Conservation (phyloP, 1,284 basidiomycete species). For the Leccinum solheimii region DNA sequence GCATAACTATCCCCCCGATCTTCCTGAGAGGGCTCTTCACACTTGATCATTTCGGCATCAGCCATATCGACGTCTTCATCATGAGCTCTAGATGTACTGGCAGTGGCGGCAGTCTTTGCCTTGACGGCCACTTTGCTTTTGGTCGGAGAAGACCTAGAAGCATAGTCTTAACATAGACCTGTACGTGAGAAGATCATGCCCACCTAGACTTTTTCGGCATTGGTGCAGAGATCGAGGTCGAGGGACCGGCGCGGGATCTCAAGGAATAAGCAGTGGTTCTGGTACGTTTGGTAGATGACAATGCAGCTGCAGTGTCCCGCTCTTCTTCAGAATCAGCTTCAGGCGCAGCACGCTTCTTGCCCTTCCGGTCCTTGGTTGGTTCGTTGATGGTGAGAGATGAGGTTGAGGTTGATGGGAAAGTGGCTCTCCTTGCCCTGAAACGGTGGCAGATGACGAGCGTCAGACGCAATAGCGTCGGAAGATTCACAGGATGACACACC, state of each 20-base stretch:
- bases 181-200: constrained; percentile 19
- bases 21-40: constrained; percentile 55
- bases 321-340: constrained; percentile 66
- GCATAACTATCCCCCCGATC: constrained; percentile 42
- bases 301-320: constrained; percentile 40
- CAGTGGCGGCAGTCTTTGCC: constrained; percentile 55
- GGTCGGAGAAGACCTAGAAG: constrained; percentile 43
- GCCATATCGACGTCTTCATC: constrained; percentile 78
- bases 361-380: constrained; percentile 68
- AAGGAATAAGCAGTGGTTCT: constrained; percentile 61
- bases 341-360: constrained; percentile 81
- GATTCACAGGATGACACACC: constrained; percentile 46
- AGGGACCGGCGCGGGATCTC: constrained; percentile 54
- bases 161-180: constrained; percentile 14
- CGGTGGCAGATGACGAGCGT: constrained; percentile 26
- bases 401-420: constrained; percentile 44
- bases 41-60: constrained; percentile 58
- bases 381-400: constrained; percentile 71
- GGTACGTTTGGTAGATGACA: constrained; percentile 55
- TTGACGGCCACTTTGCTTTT: constrained; percentile 69
- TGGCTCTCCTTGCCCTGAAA: constrained; percentile 58
- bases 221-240: constrained; percentile 43
- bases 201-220: constrained; percentile 78
- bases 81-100: constrained; percentile 59
- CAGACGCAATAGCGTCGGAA: constrained; percentile 19